These are phyloP conservation scores for Annulohypoxylon bovei DNA, from an alignment of 495 filamentous ascomycete genomes.

Conservation along the genomic window DNA sequence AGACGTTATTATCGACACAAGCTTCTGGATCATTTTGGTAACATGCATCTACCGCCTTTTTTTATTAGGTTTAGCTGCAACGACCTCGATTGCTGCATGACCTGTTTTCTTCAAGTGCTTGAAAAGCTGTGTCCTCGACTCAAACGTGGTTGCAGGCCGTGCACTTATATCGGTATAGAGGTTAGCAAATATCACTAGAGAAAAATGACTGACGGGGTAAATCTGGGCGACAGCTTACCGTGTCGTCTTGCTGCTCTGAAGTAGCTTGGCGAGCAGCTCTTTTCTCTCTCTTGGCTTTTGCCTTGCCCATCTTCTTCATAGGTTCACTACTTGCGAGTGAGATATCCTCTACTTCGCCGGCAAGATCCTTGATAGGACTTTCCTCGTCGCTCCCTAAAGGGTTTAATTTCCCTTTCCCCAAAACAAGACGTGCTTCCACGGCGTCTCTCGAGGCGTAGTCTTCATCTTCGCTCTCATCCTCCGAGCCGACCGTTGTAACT, in stretches of 20 bases:
- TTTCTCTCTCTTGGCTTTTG: conserved; percentile 87
- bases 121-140: conserved; percentile 76
- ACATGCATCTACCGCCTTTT: conserved; percentile 49
- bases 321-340: conserved; percentile 24
- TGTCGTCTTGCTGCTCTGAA: conserved; percentile 47
- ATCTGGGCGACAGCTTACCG: conserved; percentile 42
- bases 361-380: conserved; percentile 4
- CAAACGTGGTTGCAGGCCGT: conserved; percentile 68
- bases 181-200: conserved; percentile 4
- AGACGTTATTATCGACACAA: conserved; percentile 1
- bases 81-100: conserved; percentile 64
- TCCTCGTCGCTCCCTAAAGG: conserved; percentile 8
- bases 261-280: conserved; percentile 71
- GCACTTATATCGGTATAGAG: conserved; percentile 59
- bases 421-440: conserved; percentile 51
- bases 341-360: conserved; percentile 27
- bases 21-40: not conserved
- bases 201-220: not conserved
- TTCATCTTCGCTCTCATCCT: conserved; percentile 47
- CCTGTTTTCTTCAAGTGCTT: conserved; percentile 72
- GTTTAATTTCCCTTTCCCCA: not conserved
- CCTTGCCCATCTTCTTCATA: conserved; percentile 76
- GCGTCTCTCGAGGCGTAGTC: conserved; percentile 57
- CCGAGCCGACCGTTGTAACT: conserved; percentile 11
- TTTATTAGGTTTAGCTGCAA: conserved; percentile 44